Percentiles rank a stretch among this genome's conserved stretches.
phyloP scores from a whole-genome alignment of 2,329 filamentous ascomycete genomes.

The Xylariaceae sp. region DNA sequence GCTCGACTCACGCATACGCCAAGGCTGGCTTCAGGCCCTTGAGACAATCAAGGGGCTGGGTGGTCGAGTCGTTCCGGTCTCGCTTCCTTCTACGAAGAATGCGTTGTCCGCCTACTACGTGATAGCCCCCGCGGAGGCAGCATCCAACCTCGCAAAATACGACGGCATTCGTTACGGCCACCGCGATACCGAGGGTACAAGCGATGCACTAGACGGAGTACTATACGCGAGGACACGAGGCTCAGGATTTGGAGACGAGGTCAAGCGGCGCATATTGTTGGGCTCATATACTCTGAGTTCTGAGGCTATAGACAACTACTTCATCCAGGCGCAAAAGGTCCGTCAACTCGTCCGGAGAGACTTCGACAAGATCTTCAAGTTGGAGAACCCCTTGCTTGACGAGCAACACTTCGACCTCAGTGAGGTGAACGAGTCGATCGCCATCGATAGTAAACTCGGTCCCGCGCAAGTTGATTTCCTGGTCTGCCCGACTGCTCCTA shows the following conservation, averaged over 20 bases:
- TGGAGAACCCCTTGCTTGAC: conserved; percentile 62
- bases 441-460: conserved; percentile 51
- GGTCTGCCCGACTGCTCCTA: conserved; percentile 80
- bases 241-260: conserved; percentile 74
- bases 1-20: conserved; percentile 62
- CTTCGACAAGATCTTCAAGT: conserved; percentile 72
- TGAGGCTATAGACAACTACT: conserved; percentile 91
- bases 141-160: conserved; percentile 93
- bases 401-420: conserved; percentile 51
- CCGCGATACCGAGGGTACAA: conserved; percentile 40
- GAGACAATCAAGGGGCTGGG: conserved; percentile 56
- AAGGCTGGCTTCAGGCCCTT: conserved; percentile 63
- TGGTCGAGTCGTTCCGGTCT: conserved; percentile 67
- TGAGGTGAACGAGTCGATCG: conserved; percentile 51
- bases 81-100: conserved; percentile 74
- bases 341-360: conserved; percentile 78
- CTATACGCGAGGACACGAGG: conserved; percentile 74
- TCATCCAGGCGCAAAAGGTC: conserved; percentile 86
- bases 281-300: conserved; percentile 89
- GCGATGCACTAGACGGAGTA: conserved; percentile 53
- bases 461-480: conserved; percentile 74
- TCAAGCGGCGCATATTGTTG: conserved; percentile 78
- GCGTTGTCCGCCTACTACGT: conserved; percentile 94
- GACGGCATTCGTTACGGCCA: conserved; percentile 91
- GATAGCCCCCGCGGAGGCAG: conserved; percentile 88